Percentiles rank a stretch among this genome's conserved stretches.
phyloP scores from a whole-genome alignment of 2,329 filamentous ascomycete species.

The Setomelanomma holmii region DNA sequence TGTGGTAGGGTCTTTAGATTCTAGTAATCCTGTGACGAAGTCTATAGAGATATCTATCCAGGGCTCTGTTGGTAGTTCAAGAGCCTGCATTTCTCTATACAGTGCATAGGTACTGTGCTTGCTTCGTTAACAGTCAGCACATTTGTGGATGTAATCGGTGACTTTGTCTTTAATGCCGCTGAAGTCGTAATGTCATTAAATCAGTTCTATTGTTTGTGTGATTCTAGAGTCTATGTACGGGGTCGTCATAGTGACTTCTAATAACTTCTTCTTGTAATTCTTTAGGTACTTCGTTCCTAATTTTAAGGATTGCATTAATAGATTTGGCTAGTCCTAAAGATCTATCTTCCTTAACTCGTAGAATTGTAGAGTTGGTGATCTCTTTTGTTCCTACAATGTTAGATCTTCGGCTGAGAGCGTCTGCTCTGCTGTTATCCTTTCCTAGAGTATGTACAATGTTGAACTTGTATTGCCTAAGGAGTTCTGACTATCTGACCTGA shows the following conservation, averaged over 20 bases:
- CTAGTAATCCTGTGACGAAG: slow-evolving; percentile 6
- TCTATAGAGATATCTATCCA: no score
- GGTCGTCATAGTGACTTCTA: background rate
- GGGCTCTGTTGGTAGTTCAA: slow-evolving; percentile 4
- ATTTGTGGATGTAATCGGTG: slow-evolving; percentile 5
- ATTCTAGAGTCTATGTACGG: background rate
- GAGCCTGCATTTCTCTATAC: slow-evolving; percentile 8
- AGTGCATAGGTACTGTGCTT: slow-evolving; percentile 6
- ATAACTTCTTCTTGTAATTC: background rate
- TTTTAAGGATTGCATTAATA: background rate
- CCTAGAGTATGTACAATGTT: background rate
- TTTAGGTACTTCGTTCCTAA: background rate
- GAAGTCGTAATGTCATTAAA: slow-evolving; percentile 5
- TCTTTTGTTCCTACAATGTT: background rate
- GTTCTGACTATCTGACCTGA: background rate
- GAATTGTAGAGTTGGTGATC: background rate
- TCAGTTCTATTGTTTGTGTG: slow-evolving; percentile 4
- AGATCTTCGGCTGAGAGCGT: background rate
- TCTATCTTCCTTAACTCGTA: background rate
- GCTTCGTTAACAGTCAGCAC: slow-evolving; percentile 7
- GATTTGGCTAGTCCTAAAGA: no score
- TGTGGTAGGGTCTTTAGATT: background rate
- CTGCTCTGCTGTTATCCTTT: background rate
- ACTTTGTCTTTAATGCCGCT: slow-evolving; percentile 2
- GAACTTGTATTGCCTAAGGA: background rate